Evolutionary conservation across 1,284 basidiomycete species (phyloP).

Genomic region (Cryptococcus wingfieldii): DNA sequence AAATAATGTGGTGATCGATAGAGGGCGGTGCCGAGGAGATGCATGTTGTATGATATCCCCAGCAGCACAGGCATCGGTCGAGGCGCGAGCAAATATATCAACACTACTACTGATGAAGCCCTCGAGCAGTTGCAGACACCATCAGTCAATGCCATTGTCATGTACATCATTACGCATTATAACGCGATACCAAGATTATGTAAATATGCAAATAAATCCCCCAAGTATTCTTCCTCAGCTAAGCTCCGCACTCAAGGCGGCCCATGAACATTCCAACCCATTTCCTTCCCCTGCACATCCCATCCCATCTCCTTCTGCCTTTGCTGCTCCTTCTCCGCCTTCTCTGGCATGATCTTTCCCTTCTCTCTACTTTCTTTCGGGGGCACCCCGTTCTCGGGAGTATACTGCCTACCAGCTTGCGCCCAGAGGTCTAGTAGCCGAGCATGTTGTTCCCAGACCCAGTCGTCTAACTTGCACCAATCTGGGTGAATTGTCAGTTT

Average conservation of each 20-base stretch:
- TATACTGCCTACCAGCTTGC: conserved; percentile 34
- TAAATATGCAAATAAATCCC: background rate
- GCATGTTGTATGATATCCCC: conserved; percentile 3
- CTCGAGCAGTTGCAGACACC: background rate
- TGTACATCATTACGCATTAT: background rate
- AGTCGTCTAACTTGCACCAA: conserved; percentile 47
- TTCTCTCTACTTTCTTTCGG: conserved; percentile 31
- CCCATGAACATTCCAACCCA: background rate
- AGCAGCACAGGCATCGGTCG: background rate
- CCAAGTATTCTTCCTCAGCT: no score
- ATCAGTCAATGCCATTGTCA: no score
- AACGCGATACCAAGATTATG: background rate
- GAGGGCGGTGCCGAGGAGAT: background rate
- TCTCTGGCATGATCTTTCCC: conserved; percentile 34
- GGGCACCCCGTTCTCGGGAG: conserved; percentile 35
- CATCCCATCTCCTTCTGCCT: conserved; percentile 46
- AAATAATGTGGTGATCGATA: conserved; percentile 30
- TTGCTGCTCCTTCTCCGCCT: conserved; percentile 40
- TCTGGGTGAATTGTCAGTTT: conserved; percentile 20
- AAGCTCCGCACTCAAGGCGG: background rate
- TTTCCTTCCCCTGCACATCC: conserved; percentile 39
- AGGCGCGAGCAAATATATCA: no score
- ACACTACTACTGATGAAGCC: no score
- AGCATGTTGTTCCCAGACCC: conserved; percentile 39
- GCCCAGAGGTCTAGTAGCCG: conserved; percentile 39